phyloP scores from a whole-genome alignment of 805 yeast genomes.

The Isabelozyma gotoi region DNA sequence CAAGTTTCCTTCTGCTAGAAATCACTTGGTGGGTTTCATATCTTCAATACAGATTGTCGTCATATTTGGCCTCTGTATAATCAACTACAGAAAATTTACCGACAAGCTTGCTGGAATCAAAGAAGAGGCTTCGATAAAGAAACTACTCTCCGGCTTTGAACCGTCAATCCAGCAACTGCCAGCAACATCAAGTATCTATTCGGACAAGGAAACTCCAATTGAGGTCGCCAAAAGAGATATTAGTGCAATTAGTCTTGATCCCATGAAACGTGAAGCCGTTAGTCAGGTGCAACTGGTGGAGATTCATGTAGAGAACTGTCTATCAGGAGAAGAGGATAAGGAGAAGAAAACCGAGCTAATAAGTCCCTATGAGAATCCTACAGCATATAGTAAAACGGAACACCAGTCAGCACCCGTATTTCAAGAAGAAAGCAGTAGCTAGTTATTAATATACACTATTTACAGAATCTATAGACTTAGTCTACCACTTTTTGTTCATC shows the following conservation, averaged over 20 bases:
- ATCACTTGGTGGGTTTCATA: neutral
- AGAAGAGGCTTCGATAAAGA: conserved; percentile 5
- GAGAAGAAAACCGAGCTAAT: neutral
- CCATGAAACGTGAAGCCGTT: neutral
- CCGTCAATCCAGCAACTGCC: conserved; percentile 6
- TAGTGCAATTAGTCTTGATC: conserved; percentile 1
- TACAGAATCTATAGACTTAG: neutral
- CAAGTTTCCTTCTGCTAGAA: conserved; percentile 2
- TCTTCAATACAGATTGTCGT: neutral
- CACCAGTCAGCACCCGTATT: neutral
- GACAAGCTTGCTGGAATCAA: conserved; percentile 2
- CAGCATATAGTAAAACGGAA: neutral
- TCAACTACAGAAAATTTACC: conserved; percentile 2
- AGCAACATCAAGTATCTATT: conserved; percentile 2
- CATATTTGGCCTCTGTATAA: neutral
- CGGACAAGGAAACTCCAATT: neutral
- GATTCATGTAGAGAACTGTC: neutral
- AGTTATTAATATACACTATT: neutral
- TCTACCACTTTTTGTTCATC: too few species aligned
- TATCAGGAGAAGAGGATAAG: too few species aligned
- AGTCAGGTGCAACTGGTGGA: neutral
- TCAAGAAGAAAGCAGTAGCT: neutral
- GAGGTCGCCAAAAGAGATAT: neutral
- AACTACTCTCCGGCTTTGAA: conserved; percentile 5
- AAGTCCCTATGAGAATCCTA: neutral